Conservation (phyloP, 2,329 filamentous ascomycete species). For the Alternaria longipes region DNA sequence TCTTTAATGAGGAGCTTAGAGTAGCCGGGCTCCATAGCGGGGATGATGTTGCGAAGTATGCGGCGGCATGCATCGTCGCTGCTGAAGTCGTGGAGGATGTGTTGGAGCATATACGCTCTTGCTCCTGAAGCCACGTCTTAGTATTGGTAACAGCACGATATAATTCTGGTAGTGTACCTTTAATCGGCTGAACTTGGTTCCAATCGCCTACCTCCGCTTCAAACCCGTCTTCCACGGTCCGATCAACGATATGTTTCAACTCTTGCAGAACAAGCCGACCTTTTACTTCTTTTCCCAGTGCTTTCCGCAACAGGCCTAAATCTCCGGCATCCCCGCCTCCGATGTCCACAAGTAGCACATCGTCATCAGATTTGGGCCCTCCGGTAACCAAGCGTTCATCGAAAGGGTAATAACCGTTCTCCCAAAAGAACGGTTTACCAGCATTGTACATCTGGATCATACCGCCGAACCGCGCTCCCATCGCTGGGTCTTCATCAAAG, state of each 20-base stretch:
- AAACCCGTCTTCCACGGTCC: constrained; percentile 9
- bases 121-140: accelerated
- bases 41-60: not conserved
- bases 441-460: constrained; percentile 24
- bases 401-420: constrained; percentile 11
- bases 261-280: constrained; percentile 23
- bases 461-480: constrained; percentile 16
- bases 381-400: not conserved
- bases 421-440: constrained; percentile 21
- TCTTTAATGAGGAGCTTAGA: not conserved
- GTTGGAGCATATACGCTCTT: not conserved
- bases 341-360: not conserved
- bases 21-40: not conserved
- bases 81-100: not conserved
- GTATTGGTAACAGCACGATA: accelerated
- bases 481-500: constrained; percentile 17
- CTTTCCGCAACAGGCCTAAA: not conserved
- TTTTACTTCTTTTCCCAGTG: not conserved
- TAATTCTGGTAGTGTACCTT: not conserved
- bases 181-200: not conserved
- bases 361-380: not conserved
- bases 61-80: not conserved
- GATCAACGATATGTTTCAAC: constrained; percentile 20
- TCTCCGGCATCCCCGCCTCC: not conserved
- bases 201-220: constrained; percentile 2